Percentiles rank a stretch among this genome's conserved stretches.
These are phyloP conservation scores for Botryotinia calthae DNA, from an alignment of 2,329 filamentous ascomycete species.

Conservation along the genomic window DNA sequence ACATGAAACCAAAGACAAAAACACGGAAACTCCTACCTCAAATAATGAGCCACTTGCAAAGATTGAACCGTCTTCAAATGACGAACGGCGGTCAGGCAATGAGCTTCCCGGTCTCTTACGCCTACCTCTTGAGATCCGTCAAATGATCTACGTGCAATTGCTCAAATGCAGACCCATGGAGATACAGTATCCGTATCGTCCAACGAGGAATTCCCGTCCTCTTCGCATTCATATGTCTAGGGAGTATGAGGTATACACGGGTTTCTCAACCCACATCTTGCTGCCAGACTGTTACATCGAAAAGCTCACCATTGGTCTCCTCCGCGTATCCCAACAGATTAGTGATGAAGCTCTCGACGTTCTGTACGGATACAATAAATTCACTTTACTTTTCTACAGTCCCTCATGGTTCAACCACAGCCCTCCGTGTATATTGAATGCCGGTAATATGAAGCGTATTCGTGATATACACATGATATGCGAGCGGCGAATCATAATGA, in stretches of 20 bases:
- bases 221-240: background rate
- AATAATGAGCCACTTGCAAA: too few species aligned
- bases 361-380: background rate
- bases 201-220: background rate
- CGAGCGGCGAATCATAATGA: background rate
- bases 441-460: background rate
- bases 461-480: background rate
- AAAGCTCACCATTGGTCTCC: background rate
- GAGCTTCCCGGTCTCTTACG: background rate
- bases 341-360: conserved; percentile 6
- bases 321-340: background rate
- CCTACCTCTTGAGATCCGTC: background rate
- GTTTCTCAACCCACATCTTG: background rate
- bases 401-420: background rate
- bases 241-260: background rate
- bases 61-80: too few species aligned
- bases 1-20: background rate
- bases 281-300: background rate
- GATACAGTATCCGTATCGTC: background rate
- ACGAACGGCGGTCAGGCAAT: background rate
- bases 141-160: background rate
- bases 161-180: background rate
- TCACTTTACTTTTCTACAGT: background rate
- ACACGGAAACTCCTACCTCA: too few species aligned
- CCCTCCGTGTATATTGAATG: background rate